Evolutionary conservation across 1,139 yeast genomes (phyloP).

Genomic region (Suhomyces wounanorum): DNA sequence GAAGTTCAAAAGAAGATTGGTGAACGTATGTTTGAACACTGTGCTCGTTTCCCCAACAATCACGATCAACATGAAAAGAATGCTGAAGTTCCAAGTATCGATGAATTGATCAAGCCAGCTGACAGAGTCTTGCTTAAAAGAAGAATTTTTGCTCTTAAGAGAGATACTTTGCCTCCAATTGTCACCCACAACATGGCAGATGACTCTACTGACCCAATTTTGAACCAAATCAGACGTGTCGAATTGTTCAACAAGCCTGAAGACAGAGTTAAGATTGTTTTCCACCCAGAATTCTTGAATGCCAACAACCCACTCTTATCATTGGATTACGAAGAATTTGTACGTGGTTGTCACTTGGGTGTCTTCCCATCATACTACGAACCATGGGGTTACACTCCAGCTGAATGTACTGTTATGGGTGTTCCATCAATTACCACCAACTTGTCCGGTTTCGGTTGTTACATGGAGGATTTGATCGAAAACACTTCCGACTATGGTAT

Average conservation of each 20-base stretch:
- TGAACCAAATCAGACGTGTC: slow-evolving; percentile 89
- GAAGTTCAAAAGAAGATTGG: slow-evolving; percentile 91
- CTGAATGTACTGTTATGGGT: slow-evolving; percentile 99
- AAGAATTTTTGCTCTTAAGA: slow-evolving; percentile 88
- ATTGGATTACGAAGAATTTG: slow-evolving; percentile 95
- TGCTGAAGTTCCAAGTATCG: slow-evolving; percentile 59
- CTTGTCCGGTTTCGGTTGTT: slow-evolving; percentile 95
- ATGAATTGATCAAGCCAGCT: slow-evolving; percentile 81
- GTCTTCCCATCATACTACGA: slow-evolving; percentile 98
- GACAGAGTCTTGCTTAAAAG: slow-evolving; percentile 90
- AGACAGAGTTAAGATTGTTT: slow-evolving; percentile 91
- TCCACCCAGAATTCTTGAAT: slow-evolving; percentile 96
- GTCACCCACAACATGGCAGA: slow-evolving; percentile 98
- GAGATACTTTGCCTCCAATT: slow-evolving; percentile 88
- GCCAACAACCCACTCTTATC: slow-evolving; percentile 94
- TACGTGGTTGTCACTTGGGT: slow-evolving; percentile 96
- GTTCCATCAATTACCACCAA: slow-evolving; percentile 98
- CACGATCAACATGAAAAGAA: slow-evolving; percentile 59
- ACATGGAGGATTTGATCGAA: slow-evolving; percentile 97
- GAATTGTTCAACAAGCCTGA: slow-evolving; percentile 86
- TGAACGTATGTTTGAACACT: slow-evolving; percentile 84
- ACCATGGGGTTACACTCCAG: slow-evolving; percentile 99
- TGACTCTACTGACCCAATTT: slow-evolving; percentile 86
- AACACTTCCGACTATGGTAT: slow-evolving; percentile 95
- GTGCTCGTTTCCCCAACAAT: slow-evolving; percentile 74